Percentiles rank a stretch among this genome's conserved stretches.
Conservation (phyloP, 2,329 filamentous ascomycete species). For the Monilinia vaccinii-corymbosi region DNA sequence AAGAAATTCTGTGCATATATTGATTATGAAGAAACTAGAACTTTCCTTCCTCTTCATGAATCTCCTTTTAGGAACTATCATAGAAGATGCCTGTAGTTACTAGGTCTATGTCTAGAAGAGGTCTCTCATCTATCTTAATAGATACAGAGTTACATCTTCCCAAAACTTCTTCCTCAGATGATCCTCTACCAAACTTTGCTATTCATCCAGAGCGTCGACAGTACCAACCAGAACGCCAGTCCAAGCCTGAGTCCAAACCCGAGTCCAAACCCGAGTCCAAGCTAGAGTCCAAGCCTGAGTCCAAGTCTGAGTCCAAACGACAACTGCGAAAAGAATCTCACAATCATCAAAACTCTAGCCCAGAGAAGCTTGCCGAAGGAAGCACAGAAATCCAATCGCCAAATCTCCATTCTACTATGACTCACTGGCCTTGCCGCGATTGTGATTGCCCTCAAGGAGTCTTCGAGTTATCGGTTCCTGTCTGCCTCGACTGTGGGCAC, state of each 20-base stretch:
- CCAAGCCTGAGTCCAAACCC: background rate
- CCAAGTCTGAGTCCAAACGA: background rate
- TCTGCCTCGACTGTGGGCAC: background rate
- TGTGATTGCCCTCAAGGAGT: background rate
- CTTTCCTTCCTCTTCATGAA: background rate
- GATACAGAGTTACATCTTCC: background rate
- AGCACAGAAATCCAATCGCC: background rate
- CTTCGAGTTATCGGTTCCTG: background rate
- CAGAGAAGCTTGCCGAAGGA: background rate
- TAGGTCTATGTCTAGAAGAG: background rate
- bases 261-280: background rate
- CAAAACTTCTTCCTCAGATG: background rate
- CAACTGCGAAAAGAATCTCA: background rate
- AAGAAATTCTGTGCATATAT: background rate
- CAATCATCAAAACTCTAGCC: background rate
- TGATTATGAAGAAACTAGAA: background rate
- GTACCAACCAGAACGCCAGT: background rate
- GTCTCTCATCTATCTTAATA: background rate
- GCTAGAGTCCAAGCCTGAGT: background rate
- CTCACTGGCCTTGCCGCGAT: background rate
- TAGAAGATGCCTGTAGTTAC: background rate
- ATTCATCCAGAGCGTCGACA: background rate
- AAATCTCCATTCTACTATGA: background rate
- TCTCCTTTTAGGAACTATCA: background rate
- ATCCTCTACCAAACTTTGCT: background rate